Evolutionary conservation across 495 filamentous ascomycete species (phyloP), one percentile per base, ranked within the genome.

Genomic region (Talaromyces liani): DNA sequence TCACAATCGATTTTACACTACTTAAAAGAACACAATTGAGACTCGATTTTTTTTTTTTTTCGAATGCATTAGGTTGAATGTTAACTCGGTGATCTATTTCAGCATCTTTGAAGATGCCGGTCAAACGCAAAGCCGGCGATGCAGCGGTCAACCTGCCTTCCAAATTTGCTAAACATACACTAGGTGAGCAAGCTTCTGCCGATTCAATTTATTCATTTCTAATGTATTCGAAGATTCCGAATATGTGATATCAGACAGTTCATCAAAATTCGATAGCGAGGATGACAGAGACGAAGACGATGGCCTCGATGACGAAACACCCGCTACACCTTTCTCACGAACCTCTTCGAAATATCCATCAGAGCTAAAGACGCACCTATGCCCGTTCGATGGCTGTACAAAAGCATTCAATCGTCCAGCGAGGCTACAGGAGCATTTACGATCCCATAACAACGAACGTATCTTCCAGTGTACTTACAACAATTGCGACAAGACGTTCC

Each of bases 361-460:
- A 4, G 85, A 91, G 63, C 78, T 85, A 58, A 94, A 93, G 75
- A 91, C 83, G 22, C 85, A 88, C 67, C 74, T 71, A 47, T 97
- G 92, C 74, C 81, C 84, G 3, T 84, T 83, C 66, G 80, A 85
- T 18, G 84, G 81, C 41, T 97, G 92, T 70, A 70, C 73, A 25
- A 93, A 92, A 74, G 84, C 87, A n/a, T 97, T 92, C 83, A 93
- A 94, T 72, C 86, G 92, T 1, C 91, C 90, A 2, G 86, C 84
- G n/a, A 84, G 89, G 36, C 82, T 97, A 2, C 79, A 85, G n/a
- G 83, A 89, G 53, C 92, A 97, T 69, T 68, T 91, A 3, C 79
- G 89, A 51, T 89, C 88, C 3, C 92, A 97, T 71, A 91, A 85
- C 49, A 89, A 90, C 65, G 90, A 92, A 66, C 83, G 92, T 8